A percentile compares a stretch with the other conserved stretches of the same genome.
Conservation (phyloP, 1,139 yeast species). For the Suhomyces atakaporum region DNA sequence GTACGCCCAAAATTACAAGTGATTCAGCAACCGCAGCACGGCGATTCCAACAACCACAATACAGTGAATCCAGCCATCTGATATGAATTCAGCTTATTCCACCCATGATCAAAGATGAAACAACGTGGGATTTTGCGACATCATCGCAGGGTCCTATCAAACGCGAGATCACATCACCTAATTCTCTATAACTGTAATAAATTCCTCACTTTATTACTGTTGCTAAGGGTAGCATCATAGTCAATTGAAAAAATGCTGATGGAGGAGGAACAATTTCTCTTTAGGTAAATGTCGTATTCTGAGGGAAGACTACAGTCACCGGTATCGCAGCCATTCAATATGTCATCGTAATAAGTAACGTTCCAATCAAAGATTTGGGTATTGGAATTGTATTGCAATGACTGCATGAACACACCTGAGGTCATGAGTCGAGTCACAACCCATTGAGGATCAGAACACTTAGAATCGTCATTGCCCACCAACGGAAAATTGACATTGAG, state of each 20-base stretch:
- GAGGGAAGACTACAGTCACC: conserved; percentile 38
- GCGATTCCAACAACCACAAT: too few relatives aligned
- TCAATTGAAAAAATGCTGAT: conserved; percentile 42
- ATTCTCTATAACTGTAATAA: conserved; percentile 1
- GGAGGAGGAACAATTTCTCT: conserved; percentile 30
- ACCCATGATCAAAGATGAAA: too few relatives aligned
- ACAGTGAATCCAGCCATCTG: too few relatives aligned
- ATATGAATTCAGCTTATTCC: too few relatives aligned
- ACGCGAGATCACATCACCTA: too few relatives aligned
- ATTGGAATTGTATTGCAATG: conserved; percentile 28
- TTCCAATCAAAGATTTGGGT: conserved; percentile 22
- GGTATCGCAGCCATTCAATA: conserved; percentile 25
- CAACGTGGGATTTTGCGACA: too few relatives aligned
- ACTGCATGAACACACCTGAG: conserved; percentile 32
- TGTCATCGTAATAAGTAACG: conserved; percentile 24
- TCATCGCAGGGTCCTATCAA: too few relatives aligned
- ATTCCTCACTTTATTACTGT: conserved; percentile 24
- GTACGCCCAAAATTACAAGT: too few relatives aligned
- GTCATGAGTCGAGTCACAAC: conserved; percentile 42
- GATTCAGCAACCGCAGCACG: too few relatives aligned
- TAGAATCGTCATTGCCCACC: conserved; percentile 31
- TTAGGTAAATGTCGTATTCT: conserved; percentile 27
- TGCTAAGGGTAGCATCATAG: conserved; percentile 36
- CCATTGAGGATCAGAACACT: conserved; percentile 41
- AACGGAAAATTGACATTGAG: conserved; percentile 49